Base-by-base conservation (phyloP, 139 green algal genomes). In the Chlamydomonas sphaeroides region DNA sequence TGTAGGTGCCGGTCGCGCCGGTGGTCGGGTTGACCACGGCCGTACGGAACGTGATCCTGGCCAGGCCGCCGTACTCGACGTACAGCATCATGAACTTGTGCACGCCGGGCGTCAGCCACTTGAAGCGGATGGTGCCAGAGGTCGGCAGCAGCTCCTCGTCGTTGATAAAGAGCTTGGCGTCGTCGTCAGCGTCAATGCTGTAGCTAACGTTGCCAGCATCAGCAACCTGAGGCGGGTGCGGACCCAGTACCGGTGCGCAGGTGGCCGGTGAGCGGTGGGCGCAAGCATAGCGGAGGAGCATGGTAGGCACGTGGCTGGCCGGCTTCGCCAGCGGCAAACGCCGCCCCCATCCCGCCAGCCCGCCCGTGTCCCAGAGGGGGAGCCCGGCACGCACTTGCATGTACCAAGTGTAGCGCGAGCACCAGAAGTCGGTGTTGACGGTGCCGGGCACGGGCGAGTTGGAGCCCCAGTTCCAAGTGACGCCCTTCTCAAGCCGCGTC, bases 321-420 rank as follows among this genome's bases (percentile, higher is more conserved):
- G n/a, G n/a, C n/a, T n/a, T n/a, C n/a, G n/a, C n/a, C n/a, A n/a
- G n/a, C n/a, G n/a, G n/a, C n/a, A n/a, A n/a, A n/a, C n/a, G n/a
- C n/a, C n/a, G n/a, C n/a, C n/a, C n/a, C n/a, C n/a, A n/a, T n/a
- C n/a, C n/a, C n/a, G n/a, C n/a, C n/a, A n/a, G n/a, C n/a, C n/a
- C n/a, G n/a, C n/a, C n/a, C n/a, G n/a, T n/a, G n/a, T n/a, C n/a
- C n/a, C n/a, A n/a, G n/a, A n/a, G n/a, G n/a, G n/a, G n/a, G n/a
- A n/a, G n/a, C n/a, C n/a, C n/a, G n/a, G n/a, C n/a, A n/a, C 76
- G 25, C 48, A 85, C 79, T 68, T 71, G 68, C n/a, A 84, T 39
- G 73, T 84, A 86, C 61, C 86, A 89, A 25, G 85, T 89, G 79
- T 84, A 86, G 56, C 85, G 72, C 2, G 30, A 79, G 14, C 10